Evolutionary conservation across 2,329 filamentous ascomycete genomes (phyloP).

Genomic region (Fusarium tjaetaba): DNA sequence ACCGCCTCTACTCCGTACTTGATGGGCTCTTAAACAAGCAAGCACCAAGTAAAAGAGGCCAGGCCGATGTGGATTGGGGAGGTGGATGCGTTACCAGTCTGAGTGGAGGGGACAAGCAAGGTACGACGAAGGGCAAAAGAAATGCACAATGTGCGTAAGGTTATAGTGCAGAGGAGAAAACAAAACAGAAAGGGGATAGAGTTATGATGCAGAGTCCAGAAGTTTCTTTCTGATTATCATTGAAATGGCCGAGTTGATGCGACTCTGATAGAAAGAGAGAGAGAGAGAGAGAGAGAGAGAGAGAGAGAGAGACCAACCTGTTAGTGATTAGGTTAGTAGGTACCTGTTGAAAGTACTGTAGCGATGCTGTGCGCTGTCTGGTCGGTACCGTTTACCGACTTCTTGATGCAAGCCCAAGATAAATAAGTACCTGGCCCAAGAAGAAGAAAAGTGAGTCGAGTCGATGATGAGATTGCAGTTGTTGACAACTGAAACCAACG

Average conservation of each 20-base stretch:
- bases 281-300: neutral
- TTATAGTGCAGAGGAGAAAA: neutral
- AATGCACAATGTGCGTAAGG: neutral
- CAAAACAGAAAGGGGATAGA: neutral
- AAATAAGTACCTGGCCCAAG: neutral
- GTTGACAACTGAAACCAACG: neutral
- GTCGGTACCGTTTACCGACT: neutral
- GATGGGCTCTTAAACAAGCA: constrained; percentile 15
- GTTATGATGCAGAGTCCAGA: neutral
- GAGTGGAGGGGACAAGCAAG: constrained; percentile 21
- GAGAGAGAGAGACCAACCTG: neutral
- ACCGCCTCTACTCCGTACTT: neutral
- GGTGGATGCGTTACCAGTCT: constrained; percentile 11
- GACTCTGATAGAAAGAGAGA: neutral
- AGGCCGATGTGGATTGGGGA: constrained; percentile 13
- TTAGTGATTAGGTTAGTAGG: neutral
- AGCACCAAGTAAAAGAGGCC: constrained; percentile 16
- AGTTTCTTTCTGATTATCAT: neutral
- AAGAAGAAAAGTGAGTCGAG: neutral
- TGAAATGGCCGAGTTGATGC: neutral
- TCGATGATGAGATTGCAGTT: neutral
- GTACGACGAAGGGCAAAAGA: neutral
- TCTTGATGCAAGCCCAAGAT: neutral
- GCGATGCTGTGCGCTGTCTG: neutral
- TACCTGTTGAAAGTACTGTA: neutral